Conservation (phyloP, 805 yeast species). For the Jamesozyma gamospora region DNA sequence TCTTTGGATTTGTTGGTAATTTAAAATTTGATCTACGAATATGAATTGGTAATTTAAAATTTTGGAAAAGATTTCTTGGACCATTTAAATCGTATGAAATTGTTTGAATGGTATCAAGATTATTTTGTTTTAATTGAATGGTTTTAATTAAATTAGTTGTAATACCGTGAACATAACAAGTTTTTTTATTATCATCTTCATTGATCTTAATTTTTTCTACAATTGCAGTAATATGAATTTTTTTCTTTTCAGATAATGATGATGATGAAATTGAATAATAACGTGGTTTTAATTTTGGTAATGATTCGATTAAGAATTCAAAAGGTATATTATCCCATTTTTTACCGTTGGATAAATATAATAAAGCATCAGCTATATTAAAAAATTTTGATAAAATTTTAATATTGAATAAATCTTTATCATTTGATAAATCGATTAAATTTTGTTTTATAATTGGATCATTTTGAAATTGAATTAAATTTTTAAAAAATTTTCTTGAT, state of each 20-base stretch:
- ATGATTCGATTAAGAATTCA: constrained; percentile 69
- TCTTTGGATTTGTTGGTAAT: constrained; percentile 73
- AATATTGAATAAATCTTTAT: constrained; percentile 57
- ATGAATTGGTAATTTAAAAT: constrained; percentile 71
- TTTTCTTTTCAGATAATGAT: constrained; percentile 61
- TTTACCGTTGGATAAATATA: constrained; percentile 46
- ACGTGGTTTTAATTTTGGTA: constrained; percentile 82
- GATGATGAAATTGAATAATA: constrained; percentile 95
- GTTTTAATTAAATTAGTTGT: constrained; percentile 80
- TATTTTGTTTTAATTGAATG: constrained; percentile 52
- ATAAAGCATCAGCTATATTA: constrained; percentile 69
- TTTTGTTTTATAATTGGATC: constrained; percentile 38
- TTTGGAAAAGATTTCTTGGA: constrained; percentile 50
- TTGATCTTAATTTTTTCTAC: constrained; percentile 84
- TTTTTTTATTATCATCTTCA: too few species aligned
- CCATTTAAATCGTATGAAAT: constrained; percentile 70
- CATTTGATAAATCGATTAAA: constrained; percentile 42
- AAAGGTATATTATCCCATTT: constrained; percentile 78
- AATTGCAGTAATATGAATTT: constrained; percentile 80
- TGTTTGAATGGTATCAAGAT: constrained; percentile 19
- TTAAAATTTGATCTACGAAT: constrained; percentile 92
- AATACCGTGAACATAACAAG: too few species aligned
- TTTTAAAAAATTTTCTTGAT: constrained; percentile 70
- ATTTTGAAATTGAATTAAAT: constrained; percentile 81
- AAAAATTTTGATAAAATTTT: constrained; percentile 51